Percentiles rank a stretch among this genome's conserved stretches.
Conservation (phyloP, 139 green algal species). For the Gonium pectorale region DNA sequence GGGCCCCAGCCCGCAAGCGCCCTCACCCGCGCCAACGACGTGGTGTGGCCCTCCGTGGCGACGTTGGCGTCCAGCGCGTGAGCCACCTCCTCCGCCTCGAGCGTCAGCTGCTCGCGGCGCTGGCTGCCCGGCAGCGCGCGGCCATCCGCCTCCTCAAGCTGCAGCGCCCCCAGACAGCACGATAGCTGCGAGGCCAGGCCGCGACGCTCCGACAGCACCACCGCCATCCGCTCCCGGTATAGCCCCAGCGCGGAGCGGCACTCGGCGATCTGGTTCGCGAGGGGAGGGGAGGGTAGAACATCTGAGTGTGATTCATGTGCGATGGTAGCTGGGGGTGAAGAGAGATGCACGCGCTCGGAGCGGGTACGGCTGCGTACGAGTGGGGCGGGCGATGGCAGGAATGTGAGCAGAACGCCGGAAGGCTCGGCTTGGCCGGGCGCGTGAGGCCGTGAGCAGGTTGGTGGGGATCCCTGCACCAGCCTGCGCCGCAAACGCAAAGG, state of each 20-base stretch:
- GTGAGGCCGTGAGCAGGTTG: too few species aligned
- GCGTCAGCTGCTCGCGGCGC: conserved; percentile 8
- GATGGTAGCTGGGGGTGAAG: too few species aligned
- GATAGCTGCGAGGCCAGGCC: background rate
- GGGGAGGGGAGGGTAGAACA: background rate
- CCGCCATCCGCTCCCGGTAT: conserved; percentile 32
- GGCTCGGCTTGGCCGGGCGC: too few species aligned
- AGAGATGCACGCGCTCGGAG: too few species aligned
- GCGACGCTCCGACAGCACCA: conserved; percentile 35
- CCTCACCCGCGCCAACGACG: conserved; percentile 10
- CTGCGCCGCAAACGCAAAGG: too few species aligned
- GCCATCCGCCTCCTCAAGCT: conserved; percentile 14
- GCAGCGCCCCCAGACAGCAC: background rate
- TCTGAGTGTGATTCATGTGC: too few species aligned
- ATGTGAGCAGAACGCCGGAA: too few species aligned
- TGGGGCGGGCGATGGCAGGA: too few species aligned
- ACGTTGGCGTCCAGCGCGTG: conserved; percentile 8
- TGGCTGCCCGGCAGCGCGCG: background rate
- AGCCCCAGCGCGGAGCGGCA: conserved; percentile 12
- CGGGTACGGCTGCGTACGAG: too few species aligned
- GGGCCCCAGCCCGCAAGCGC: too few species aligned
- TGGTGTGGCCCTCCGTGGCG: conserved; percentile 20
- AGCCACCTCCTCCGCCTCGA: conserved; percentile 18
- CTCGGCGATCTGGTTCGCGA: conserved; percentile 8
- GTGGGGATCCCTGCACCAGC: too few species aligned